Evolutionary conservation across 805 yeast species (phyloP), one percentile per base, ranked within the genome.

Genomic region (Kodamaea neixiangensis): DNA sequence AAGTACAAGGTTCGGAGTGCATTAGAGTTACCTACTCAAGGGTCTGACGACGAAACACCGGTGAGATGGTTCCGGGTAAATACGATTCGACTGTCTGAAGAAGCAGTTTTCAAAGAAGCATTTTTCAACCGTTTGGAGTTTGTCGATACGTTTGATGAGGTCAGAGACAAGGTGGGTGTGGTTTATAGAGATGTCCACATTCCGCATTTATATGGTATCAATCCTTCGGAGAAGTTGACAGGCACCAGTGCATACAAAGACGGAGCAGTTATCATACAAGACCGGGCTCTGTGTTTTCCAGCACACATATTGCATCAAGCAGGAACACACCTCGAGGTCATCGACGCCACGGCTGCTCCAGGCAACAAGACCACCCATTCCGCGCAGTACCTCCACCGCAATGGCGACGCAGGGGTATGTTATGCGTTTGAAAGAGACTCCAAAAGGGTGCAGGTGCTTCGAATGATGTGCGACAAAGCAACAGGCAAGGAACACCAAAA

Each of bases 271-370:
- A 92, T 94, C 49, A 89, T 94, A 53, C 99, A 94, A 69, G 99
- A 94, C 64, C 75, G 99, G 47, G 97, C 98, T 0, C 91, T 97
- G 1, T 94, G 99, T 66, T 91, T 94, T 63, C 99, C 99, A 0
- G 97, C 96, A 0, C 83, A 82, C 53, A 91, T 94, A 21, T 69
- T 94, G 44, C 75, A 81, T 54, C 53, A 58, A 37, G 71, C 69
- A 48, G 89, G 93, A 0, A 49, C 64, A 0, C 86, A 85, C 42
- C 85, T 80, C 52, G 68, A 75, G 19, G 82, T 91, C 9, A 87
- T 94, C 42, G 99, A 94, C 69, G 87, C 97, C 1, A 92, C 97
- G 71, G 92, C 98, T 2, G 99, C 99, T 0, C 99, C 99, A 3
- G 99, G 99, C 4, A 94, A 94, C 68, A 96, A 94, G 66, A 94